Base-by-base conservation (phyloP, 2,329 filamentous ascomycete species). In the Rhinocladiella mackenziei region DNA sequence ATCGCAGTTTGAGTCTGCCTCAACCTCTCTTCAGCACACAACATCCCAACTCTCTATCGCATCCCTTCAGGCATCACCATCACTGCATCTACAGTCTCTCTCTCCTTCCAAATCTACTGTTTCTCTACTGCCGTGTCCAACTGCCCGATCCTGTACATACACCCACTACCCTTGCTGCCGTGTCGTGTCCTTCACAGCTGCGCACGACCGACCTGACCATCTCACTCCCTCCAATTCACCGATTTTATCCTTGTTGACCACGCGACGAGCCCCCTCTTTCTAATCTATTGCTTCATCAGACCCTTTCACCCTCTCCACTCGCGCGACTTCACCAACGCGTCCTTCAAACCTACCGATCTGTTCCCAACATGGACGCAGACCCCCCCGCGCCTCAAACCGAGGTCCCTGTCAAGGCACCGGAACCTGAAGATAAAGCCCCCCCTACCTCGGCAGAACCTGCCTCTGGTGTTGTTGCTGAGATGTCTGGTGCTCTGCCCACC, bases 401-500 rank as follows among this genome's bases (percentile, higher is more conserved):
- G 30, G 48, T 54, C 5, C 54, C 51, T 11, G 48, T 56, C 33
- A 51, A 56, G 36, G 54, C 51, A 13, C 32, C 51, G 23, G 39
- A 52, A 40, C 50, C 56, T 37, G 50, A 53, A 10, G 48, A 50
- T 28, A 20, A 51, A 25, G 54, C 54, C 34, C 54, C 54, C 33
- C 50, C 54, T 9, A 44, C 52, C 4, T 32, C 52, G 13, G 53
- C 54, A 33, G 46, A 53, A 29, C 54, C 54, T 29, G 50, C 54
- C 28, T 53, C 51, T 13, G 54, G 48, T 11, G 41, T 50, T 15
- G 53, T 43, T 22, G 52, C 54, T 5, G 53, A 53, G 23, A 55
- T 56, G 50, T 47, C 50, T 5, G 54, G 54, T 11, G 54, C 54
- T 44, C 19, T 55, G 20, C 43, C 52, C 61, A 62, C 66, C 50